These are phyloP conservation scores for Aureobasidium subglaciale DNA, from an alignment of 2,329 filamentous ascomycete genomes.

Conservation along the genomic window DNA sequence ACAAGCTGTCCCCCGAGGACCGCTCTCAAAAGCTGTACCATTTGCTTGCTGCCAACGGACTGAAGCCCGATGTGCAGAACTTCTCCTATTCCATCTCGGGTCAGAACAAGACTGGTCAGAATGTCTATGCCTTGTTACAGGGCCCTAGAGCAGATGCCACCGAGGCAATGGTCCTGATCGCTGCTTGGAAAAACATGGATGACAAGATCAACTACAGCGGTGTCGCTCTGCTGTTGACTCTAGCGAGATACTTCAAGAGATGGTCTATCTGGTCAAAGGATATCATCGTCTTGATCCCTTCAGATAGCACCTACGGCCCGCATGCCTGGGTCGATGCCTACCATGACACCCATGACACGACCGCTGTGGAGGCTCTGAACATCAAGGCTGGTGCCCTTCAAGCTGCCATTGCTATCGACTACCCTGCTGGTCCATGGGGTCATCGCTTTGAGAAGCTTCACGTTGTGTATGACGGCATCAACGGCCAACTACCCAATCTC, in stretches of 20 bases:
- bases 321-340: constrained; percentile 98
- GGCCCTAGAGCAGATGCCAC: constrained; percentile 93
- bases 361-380: constrained; percentile 65
- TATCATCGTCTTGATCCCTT: constrained; percentile 83
- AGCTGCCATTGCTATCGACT: constrained; percentile 89
- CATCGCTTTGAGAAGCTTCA: constrained; percentile 81
- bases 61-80: constrained; percentile 82
- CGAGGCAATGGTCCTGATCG: constrained; percentile 89
- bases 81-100: constrained; percentile 80
- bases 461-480: constrained; percentile 89
- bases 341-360: constrained; percentile 75
- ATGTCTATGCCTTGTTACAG: constrained; percentile 87
- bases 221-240: constrained; percentile 74
- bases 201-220: constrained; percentile 77
- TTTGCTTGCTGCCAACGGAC: constrained; percentile 68
- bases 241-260: constrained; percentile 91
- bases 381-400: constrained; percentile 91
- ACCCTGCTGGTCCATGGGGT: constrained; percentile 61
- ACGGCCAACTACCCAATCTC: constrained; percentile 90
- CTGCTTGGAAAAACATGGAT: constrained; percentile 78
- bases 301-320: constrained; percentile 81
- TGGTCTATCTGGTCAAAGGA: constrained; percentile 99
- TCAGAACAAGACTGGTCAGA: constrained; percentile 68
- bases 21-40: constrained; percentile 63
- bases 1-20: constrained; percentile 33